Evolutionary conservation across 2,329 filamentous ascomycete genomes (phyloP).

Genomic region (Ceratocystiopsis minuta): DNA sequence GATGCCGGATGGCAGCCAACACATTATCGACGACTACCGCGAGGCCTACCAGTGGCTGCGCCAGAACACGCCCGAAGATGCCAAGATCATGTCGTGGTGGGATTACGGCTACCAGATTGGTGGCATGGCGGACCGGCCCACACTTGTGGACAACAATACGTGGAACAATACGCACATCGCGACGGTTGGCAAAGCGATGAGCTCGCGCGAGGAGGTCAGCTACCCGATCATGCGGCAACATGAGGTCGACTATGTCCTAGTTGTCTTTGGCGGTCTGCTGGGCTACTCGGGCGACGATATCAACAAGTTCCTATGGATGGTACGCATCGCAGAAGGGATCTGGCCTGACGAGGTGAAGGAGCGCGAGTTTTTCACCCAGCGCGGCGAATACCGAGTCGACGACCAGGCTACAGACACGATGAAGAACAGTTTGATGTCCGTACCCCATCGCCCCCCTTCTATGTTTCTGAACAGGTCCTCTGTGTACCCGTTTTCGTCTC

Average conservation of each 20-base stretch:
- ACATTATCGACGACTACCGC: slow-evolving; percentile 98
- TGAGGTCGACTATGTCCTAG: slow-evolving; percentile 95
- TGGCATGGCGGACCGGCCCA: slow-evolving; percentile 95
- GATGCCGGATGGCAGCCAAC: slow-evolving; percentile 84
- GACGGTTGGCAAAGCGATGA: slow-evolving; percentile 98
- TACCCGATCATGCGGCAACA: slow-evolving; percentile 98
- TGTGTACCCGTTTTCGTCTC: too few species aligned
- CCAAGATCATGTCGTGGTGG: slow-evolving; percentile 99
- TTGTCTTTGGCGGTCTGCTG: slow-evolving; percentile 88
- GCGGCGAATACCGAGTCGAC: slow-evolving; percentile 91
- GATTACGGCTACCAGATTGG: slow-evolving; percentile 99
- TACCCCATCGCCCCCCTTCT: slow-evolving; percentile 8
- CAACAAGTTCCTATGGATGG: slow-evolving; percentile 99
- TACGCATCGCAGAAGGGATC: slow-evolving; percentile 94
- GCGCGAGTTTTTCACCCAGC: slow-evolving; percentile 81
- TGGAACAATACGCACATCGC: slow-evolving; percentile 99
- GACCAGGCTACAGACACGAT: slow-evolving; percentile 87
- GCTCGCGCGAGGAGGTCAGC: slow-evolving; percentile 89
- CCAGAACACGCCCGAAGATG: slow-evolving; percentile 85
- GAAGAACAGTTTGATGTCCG: slow-evolving; percentile 98
- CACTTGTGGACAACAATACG: slow-evolving; percentile 97
- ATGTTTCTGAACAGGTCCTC: slow-evolving; percentile 1
- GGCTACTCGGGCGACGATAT: slow-evolving; percentile 98
- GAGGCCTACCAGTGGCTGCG: slow-evolving; percentile 99
- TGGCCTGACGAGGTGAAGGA: slow-evolving; percentile 99